These are phyloP conservation scores for Parastagonospora nodorum DNA, from an alignment of 2,329 filamentous ascomycete genomes.

Conservation along the genomic window DNA sequence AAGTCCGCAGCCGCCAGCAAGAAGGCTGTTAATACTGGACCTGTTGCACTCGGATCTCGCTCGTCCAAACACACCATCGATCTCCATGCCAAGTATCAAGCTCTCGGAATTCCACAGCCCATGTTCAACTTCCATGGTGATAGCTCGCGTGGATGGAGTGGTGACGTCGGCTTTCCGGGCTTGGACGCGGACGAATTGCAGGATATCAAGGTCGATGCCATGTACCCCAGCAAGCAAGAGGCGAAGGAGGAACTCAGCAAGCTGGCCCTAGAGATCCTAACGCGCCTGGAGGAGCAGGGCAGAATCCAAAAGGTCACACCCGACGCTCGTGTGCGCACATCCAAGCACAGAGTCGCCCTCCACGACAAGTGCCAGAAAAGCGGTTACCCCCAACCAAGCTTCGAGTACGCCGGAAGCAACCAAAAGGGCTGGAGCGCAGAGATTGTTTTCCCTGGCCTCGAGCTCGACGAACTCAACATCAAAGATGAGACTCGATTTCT, in stretches of 20 bases:
- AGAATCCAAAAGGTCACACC: conserved; percentile 24
- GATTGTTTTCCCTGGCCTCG: conserved; percentile 27
- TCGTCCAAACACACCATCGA: conserved; percentile 24
- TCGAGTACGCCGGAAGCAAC: conserved; percentile 18
- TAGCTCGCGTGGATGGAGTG: conserved; percentile 22
- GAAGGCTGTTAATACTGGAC: conserved; percentile 11
- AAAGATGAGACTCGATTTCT: not conserved
- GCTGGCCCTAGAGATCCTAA: conserved; percentile 34
- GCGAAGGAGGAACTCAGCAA: conserved; percentile 49
- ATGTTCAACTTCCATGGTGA: conserved; percentile 21
- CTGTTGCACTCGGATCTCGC: conserved; percentile 26
- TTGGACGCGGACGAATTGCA: conserved; percentile 18
- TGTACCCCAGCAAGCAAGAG: conserved; percentile 45
- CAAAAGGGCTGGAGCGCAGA: conserved; percentile 24
- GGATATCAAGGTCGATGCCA: conserved; percentile 21
- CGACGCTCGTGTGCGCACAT: not conserved
- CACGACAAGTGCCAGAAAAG: conserved; percentile 34
- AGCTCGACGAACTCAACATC: conserved; percentile 19
- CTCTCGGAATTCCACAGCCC: conserved; percentile 27
- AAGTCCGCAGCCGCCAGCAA: conserved; percentile 5
- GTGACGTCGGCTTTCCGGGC: conserved; percentile 28
- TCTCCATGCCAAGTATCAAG: conserved; percentile 34
- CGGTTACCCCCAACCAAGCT: conserved; percentile 25
- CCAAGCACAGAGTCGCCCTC: conserved; percentile 25
- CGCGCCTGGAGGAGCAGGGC: conserved; percentile 22